These are phyloP conservation scores for Xylaria grammica DNA, from an alignment of 495 filamentous ascomycete genomes.

Conservation along the genomic window DNA sequence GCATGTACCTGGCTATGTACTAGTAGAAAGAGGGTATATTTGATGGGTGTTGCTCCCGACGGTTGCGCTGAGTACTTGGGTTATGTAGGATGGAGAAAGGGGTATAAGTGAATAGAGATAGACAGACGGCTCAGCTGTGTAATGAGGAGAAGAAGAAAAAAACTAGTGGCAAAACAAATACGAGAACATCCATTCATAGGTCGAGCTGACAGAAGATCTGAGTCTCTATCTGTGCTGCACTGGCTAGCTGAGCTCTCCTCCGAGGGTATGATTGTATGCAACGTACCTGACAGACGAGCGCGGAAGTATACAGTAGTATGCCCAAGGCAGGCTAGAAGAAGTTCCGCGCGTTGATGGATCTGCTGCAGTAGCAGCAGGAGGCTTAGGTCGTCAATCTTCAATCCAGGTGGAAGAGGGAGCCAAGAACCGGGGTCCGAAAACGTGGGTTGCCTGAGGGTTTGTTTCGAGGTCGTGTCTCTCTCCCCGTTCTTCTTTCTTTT, in stretches of 20 bases:
- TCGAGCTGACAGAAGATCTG: not conserved
- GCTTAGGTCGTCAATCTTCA: not conserved
- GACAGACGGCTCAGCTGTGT: not conserved
- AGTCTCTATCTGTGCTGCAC: constrained; percentile 8
- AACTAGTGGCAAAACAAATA: not conserved
- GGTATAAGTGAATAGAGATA: not conserved
- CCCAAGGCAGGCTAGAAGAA: not conserved
- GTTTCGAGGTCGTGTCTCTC: not conserved
- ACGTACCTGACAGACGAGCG: constrained; percentile 7
- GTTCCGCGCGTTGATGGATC: constrained; percentile 17
- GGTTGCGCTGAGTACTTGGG: no score
- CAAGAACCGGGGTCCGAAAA: constrained; percentile 17
- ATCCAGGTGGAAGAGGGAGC: not conserved
- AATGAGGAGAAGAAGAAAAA: not conserved
- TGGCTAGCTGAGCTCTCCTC: constrained; percentile 8
- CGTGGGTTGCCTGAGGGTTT: constrained; percentile 4
- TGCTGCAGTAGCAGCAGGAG: constrained; percentile 9
- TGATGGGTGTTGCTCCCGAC: no score
- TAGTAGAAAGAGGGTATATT: no score
- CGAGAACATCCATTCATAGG: constrained; percentile 10
- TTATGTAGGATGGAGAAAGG: not conserved
- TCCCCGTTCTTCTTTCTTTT: not conserved
- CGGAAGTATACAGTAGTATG: not conserved
- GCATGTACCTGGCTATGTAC: no score
- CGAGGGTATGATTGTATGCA: constrained; percentile 11